These are phyloP conservation scores for Trichosporon sp. DNA, from an alignment of 1,284 basidiomycete genomes.

Conservation along the genomic window DNA sequence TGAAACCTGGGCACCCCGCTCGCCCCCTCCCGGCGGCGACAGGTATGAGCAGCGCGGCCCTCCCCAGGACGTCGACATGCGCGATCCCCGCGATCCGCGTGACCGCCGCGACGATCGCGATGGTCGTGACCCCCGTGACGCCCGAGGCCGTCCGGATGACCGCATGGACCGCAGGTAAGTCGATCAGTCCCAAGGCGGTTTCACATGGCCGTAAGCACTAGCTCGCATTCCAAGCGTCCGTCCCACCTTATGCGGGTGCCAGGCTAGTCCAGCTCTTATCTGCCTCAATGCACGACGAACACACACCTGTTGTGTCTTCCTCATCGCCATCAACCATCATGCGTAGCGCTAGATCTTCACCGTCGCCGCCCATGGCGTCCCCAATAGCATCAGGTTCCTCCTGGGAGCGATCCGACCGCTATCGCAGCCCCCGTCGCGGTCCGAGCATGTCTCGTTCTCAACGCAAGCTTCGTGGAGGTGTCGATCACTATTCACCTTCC, in stretches of 20 bases:
- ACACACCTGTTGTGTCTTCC: background rate
- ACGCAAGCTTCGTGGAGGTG: background rate
- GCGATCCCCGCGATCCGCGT: constrained; percentile 2
- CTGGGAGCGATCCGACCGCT: background rate
- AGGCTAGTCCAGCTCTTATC: background rate
- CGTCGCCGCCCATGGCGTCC: background rate
- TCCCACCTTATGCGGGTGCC: background rate
- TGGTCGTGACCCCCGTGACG: background rate
- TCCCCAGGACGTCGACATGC: constrained; percentile 11
- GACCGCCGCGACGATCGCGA: constrained; percentile 5
- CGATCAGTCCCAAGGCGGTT: background rate
- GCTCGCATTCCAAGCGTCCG: background rate
- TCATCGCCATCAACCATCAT: background rate
- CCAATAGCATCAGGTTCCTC: background rate
- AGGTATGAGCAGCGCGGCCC: constrained; percentile 17
- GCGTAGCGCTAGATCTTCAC: background rate
- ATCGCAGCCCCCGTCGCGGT: background rate
- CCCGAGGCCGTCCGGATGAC: background rate
- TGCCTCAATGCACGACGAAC: background rate
- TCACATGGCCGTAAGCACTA: background rate
- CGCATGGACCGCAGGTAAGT: constrained; percentile 4
- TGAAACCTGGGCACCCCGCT: constrained; percentile 40
- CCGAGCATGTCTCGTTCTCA: background rate
- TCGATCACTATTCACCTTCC: background rate
- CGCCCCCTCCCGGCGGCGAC: constrained; percentile 13